Base-by-base conservation (phyloP, 108 stramenopile genomes). In the Pseudonitzschia delicatissima region DNA sequence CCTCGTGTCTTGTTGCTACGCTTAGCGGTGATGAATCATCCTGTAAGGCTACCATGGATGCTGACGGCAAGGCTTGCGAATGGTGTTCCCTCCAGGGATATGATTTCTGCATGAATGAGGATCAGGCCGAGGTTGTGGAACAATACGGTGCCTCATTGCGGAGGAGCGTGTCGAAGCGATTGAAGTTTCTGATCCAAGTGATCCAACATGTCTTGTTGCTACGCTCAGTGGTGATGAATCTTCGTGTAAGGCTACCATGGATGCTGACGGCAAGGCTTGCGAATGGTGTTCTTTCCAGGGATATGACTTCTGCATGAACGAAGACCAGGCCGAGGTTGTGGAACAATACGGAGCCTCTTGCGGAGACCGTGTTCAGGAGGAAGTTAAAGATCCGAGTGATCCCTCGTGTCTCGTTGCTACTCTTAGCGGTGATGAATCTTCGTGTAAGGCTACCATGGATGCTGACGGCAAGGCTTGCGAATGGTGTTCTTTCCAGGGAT, bases 211-310 rank as follows among this genome's bases (percentile, higher is more conserved):
- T 29, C 12, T 72, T 18, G 26, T 70, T 39, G 67, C 68, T 4
- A 62, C 67, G 4, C 36, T 76, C 7, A 45, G 62, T 11, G 58
- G 48, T 18, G 57, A 67, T 31, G 67, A 67, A 33, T 48, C 36
- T 4, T 31, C 60, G 5, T 81, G 80, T 47, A 65, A 66, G 58
- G 31, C 62, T 9, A 72, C 75, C 5, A 47, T 71, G 29, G 80
- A 81, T 68, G 33, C 48, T 0, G 75, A 76, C 40, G 75, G 75
- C 5, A 58, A 61, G 50, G 50, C 74, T 18, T 81, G 80, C 27
- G 67, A 81, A 40, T 81, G 64, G 60, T 81, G 80, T 34, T 42
- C 47, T 17, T 27, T 76, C 15, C 17, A 32, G 13, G 36, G 39
- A 9, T 45, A 44, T 11, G 44, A 69, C 0, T 50, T 76, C 27